Evolutionary conservation across 192 early-diverging fungal species (phyloP), one percentile per base, ranked within the genome.

Genomic region (Linnemannia zychae): DNA sequence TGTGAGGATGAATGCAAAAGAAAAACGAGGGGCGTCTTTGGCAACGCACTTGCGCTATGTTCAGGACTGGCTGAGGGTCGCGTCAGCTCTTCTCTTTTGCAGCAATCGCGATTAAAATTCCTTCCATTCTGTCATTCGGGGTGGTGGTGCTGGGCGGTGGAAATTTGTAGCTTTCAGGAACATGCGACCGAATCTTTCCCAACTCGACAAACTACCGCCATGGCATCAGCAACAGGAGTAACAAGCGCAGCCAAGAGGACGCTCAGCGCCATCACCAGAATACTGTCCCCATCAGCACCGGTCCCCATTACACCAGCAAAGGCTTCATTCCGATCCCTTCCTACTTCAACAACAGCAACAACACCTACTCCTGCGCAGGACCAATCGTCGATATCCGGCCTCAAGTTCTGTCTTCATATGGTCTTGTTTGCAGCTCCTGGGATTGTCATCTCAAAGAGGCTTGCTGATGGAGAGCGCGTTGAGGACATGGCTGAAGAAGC

Each of bases 391-490:
- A 85, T 85, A 70, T 76, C 83, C 17, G 83, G 83, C 22, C 83
- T 85, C 24, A 48, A 40, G 57, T 85, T 85, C 48, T 85, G 83
- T 44, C 83, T 85, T 36, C 77, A 85, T 22, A 85, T 85, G 83
- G 78, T 85, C 18, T n/a, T 49, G 7, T 85, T 85, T 65, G 77
- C 83, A 34, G 65, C 70, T 5, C 83, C 83, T 24, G 83, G 83
- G 4, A 34, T 85, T 16, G 47, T 79, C 18, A 49, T 85, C 11
- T 72, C 83, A 24, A 85, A 85, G 60, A 79, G 71, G 70, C 72
- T 85, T 16, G 75, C 77, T 38, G 83, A 85, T 67, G 83, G 83
- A 33, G 83, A 85, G 18, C 37, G 38, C 0, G 67, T 85, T 6
- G 77, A 79, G 28, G 83, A 85, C 60, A 85, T 85, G 31, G 47